Percentiles rank a stretch among this genome's conserved stretches.
Conservation (phyloP, 1,284 basidiomycete species). For the Thelephora terrestris region DNA sequence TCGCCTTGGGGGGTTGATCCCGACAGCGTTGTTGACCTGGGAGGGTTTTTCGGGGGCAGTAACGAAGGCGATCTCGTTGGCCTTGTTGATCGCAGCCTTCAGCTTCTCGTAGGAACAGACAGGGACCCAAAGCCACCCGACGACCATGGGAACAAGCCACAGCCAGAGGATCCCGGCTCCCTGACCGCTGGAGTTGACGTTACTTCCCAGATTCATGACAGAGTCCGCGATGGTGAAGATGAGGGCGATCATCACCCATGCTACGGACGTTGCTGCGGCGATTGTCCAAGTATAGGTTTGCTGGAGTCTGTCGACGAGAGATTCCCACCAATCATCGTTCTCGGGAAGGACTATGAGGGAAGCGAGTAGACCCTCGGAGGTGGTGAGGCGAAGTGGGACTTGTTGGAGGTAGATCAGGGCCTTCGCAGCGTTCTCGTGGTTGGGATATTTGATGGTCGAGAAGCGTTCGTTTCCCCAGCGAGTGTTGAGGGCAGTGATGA, state of each 20-base stretch:
- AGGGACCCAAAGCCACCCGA: constrained; percentile 13
- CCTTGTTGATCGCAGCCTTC: neutral
- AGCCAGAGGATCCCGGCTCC: neutral
- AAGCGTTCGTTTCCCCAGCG: constrained; percentile 26
- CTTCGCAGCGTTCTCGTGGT: constrained; percentile 19
- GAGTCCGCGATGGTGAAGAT: constrained; percentile 4
- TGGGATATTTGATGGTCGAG: constrained; percentile 19
- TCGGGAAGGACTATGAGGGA: constrained; percentile 22
- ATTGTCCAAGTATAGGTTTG: constrained; percentile 12
- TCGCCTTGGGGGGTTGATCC: constrained; percentile 10
- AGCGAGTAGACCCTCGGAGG: constrained; percentile 18
- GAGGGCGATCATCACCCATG: constrained; percentile 4
- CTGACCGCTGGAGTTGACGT: no score
- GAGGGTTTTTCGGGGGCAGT: neutral
- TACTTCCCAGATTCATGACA: neutral
- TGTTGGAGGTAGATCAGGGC: constrained; percentile 28
- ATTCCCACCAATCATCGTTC: constrained; percentile 27
- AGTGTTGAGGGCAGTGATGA: constrained; percentile 26
- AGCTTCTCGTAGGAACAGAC: neutral
- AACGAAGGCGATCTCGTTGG: neutral
- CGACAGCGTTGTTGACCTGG: neutral
- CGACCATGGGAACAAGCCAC: constrained; percentile 12
- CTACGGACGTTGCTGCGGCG: constrained; percentile 1
- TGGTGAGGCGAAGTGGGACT: constrained; percentile 21
- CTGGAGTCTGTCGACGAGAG: constrained; percentile 20